A percentile compares a stretch with the other conserved stretches of the same genome.
Evolutionary conservation across 2,329 filamentous ascomycete genomes (phyloP).

Genomic region (Xylaria sp.): DNA sequence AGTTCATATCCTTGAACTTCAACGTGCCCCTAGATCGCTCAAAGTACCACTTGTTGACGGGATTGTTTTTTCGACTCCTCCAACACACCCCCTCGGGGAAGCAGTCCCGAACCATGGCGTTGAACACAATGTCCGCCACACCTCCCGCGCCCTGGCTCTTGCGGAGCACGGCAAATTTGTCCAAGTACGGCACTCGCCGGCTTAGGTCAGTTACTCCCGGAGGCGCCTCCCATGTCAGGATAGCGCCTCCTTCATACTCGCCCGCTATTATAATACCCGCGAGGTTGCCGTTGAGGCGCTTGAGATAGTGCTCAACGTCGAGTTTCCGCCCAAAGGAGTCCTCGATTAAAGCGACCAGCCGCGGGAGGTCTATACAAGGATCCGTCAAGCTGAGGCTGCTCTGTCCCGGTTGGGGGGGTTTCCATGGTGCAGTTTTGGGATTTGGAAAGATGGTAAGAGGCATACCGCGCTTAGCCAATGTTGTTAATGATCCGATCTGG

Average conservation of each 20-base stretch:
- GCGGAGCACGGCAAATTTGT: constrained; percentile 95
- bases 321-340: constrained; percentile 91
- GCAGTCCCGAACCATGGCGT: constrained; percentile 89
- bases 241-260: constrained; percentile 94
- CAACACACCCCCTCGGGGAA: constrained; percentile 92
- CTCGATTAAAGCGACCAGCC: constrained; percentile 87
- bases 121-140: constrained; percentile 96
- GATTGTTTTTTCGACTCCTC: constrained; percentile 89
- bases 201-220: constrained; percentile 65
- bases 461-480: constrained; percentile 91
- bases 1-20: constrained; percentile 83
- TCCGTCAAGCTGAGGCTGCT: constrained; percentile 79
- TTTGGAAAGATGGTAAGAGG: constrained; percentile 86
- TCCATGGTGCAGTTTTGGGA: constrained; percentile 73
- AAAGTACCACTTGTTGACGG: constrained; percentile 99
- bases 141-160: constrained; percentile 89
- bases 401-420: constrained; percentile 67
- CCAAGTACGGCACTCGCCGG: constrained; percentile 88
- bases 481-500: constrained; percentile 66
- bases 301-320: constrained; percentile 83
- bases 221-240: constrained; percentile 93
- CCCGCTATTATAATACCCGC: constrained; percentile 95
- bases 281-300: constrained; percentile 81
- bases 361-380: constrained; percentile 81
- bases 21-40: constrained; percentile 85